Base-by-base conservation (phyloP, 108 stramenopile genomes). In the Stephanodiscus minutulus region DNA sequence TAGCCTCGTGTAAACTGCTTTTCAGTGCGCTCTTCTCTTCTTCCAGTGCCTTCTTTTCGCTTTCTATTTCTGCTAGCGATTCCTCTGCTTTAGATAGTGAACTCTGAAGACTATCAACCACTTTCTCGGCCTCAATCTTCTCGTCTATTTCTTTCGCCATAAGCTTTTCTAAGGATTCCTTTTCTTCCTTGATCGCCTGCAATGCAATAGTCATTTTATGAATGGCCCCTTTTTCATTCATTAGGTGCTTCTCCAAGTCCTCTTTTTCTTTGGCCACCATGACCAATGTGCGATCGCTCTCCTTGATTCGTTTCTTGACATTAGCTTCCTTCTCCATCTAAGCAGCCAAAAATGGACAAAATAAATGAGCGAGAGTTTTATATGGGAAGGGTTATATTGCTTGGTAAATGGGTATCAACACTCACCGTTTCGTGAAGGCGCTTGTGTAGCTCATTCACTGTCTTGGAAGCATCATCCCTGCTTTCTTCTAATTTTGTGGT, bases 361-460 rank as follows among this genome's bases (percentile, higher is more conserved):
- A 44, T 13, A 15, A 44, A 15, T 44, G 43, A 44, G 43, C 43
- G 1, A 13, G 15, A 44, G 1, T 44, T 33, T 4, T 7, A 39
- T 11, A 7, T 39, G 39, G 7, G 0, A 39, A 39, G 39, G 39
- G 39, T 9, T 8, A 39, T 9, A 39, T 15, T 44, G 12, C 43
- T 44, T 13, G n/a, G n/a, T 15, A 15, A 15, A 17, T 44, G 39
- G 39, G 11, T 44, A 3, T 13, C 43, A 15, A 15, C 24, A 53
- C 52, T 53, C 52, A 53, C 52, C 52, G 52, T 25, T 12, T 53
- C 52, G 9, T 27, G 52, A 53, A 53, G 52, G 22, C 52, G 25
- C 22, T 53, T 53, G 22, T 53, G 52, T 21, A 53, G 52, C 52
- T 53, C 52, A 27, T 22, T 11, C 22, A 25, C 25, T 3, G 52